Evolutionary conservation across 2,329 filamentous ascomycete genomes (phyloP), one percentile per base, ranked within the genome.

Genomic region (Colletotrichum sansevieriae): DNA sequence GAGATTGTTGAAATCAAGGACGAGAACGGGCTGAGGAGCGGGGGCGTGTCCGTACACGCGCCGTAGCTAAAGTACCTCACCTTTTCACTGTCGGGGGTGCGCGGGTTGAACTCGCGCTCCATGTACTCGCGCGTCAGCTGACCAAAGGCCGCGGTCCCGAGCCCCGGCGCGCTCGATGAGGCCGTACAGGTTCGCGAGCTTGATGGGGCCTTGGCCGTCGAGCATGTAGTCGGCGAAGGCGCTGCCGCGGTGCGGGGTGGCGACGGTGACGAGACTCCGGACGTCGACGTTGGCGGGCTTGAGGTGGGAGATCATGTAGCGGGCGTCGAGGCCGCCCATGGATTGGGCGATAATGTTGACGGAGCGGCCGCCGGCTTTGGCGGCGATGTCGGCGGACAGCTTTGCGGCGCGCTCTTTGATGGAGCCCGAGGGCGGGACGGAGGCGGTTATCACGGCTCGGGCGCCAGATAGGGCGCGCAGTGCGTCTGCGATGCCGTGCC

Each of bases 311-410:
- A 91, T 87, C 88, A 91, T 89, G 76, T 90, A 89, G 52, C 89
- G 83, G 10, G 88, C 86, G 75, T 91, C 89, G 3, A 91, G 81
- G 2, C 89, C 89, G 55, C 89, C 88, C 88, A 90, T 90, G 72
- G 84, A 87, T 79, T 94, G 92, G 46, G 88, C 88, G 20, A 94
- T 84, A 68, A 97, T 92, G 76, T 93, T 93, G 72, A 97, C 93
- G 58, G 90, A 87, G 69, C 79, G 81, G 18, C 82, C 83, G 22
- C 77, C 73, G 1, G 85, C 82, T 10, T 77, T 79, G 39, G 78
- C 75, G 55, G 82, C 82, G 67, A 91, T 90, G 70, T 87, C 83
- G 71, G 80, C 74, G 37, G 83, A 83, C n/a, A 91, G 83, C 72
- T 83, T 83, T 66, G 83, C 83, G 29, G 89, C 89, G 63, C 89